phyloP scores from a whole-genome alignment of 805 yeast species.

The Metschnikowia continentalis region DNA sequence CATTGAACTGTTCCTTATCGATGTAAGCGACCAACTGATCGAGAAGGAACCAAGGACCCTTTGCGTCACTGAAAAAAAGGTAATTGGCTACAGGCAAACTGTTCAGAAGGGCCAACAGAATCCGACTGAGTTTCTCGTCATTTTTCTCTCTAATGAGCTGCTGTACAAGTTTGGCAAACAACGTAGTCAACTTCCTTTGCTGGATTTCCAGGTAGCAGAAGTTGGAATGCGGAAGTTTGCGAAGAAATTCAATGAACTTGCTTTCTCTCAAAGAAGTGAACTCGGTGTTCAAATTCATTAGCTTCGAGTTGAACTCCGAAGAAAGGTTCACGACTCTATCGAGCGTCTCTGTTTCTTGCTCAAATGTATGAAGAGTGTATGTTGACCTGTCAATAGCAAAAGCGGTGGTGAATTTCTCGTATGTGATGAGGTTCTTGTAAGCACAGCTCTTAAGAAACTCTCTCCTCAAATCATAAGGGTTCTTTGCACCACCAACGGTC shows the following conservation, averaged over 20 bases:
- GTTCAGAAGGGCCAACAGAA: constrained; percentile 14
- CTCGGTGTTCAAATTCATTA: constrained; percentile 33
- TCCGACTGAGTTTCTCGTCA: constrained; percentile 28
- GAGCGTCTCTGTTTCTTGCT: constrained; percentile 26
- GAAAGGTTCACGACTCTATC: constrained; percentile 14
- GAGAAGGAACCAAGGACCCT: constrained; percentile 22
- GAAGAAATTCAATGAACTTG: constrained; percentile 28
- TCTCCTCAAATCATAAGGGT: constrained; percentile 22
- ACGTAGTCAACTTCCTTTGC: constrained; percentile 16
- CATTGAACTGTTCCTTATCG: constrained; percentile 14
- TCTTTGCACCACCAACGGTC: constrained; percentile 15
- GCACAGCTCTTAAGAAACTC: constrained; percentile 30
- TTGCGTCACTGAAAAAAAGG: constrained; percentile 11
- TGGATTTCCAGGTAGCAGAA: constrained; percentile 19
- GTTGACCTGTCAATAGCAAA: constrained; percentile 28
- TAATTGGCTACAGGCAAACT: constrained; percentile 12
- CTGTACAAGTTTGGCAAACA: constrained; percentile 13
- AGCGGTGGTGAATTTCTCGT: constrained; percentile 22
- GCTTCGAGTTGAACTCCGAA: constrained; percentile 26
- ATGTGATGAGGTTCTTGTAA: constrained; percentile 24
- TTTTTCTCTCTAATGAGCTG: constrained; percentile 13
- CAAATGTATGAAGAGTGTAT: constrained; percentile 20
- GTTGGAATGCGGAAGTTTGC: constrained; percentile 16
- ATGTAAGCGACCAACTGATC: constrained; percentile 18
- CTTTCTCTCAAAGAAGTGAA: constrained; percentile 40